phyloP scores from a whole-genome alignment of 1,284 basidiomycete genomes.

The Apiotrichum sp. region DNA sequence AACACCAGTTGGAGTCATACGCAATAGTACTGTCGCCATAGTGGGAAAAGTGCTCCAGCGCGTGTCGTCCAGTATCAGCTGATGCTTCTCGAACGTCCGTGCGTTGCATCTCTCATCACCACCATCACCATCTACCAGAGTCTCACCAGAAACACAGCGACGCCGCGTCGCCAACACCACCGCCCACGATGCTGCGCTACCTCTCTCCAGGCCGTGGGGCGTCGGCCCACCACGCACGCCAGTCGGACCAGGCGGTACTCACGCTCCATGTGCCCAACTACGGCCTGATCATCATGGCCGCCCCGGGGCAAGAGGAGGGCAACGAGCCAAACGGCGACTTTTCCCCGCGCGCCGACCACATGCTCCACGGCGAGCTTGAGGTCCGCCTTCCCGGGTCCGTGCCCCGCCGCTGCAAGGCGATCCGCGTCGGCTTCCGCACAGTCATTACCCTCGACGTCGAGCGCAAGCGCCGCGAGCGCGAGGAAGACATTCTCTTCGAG shows the following conservation, averaged over 20 bases:
- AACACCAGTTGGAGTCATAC: no score
- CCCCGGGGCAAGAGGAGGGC: not conserved
- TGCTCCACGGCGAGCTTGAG: conserved; percentile 17
- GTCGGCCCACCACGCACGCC: not conserved
- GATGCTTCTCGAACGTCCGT: no score
- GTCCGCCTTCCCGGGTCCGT: not conserved
- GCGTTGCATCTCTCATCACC: no score
- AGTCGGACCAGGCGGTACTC: not conserved
- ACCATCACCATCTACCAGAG: no score
- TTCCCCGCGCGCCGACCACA: conserved; percentile 12
- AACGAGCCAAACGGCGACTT: not conserved
- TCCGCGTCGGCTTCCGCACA: conserved; percentile 15
- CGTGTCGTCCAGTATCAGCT: no score
- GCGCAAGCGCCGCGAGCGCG: not conserved
- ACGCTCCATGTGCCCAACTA: conserved; percentile 10
- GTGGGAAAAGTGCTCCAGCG: no score
- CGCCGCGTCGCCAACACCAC: not conserved
- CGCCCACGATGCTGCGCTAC: conserved; percentile 1
- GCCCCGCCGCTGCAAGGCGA: conserved; percentile 7
- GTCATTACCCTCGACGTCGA: conserved; percentile 16
- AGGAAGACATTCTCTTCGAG: conserved; percentile 18
- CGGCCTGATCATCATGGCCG: conserved; percentile 13
- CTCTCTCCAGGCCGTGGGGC: not conserved
- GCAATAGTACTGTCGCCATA: no score
- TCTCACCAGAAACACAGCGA: no score